Conservation (phyloP, 73 alveolate genomes). For the Paramecium biaurelia region DNA sequence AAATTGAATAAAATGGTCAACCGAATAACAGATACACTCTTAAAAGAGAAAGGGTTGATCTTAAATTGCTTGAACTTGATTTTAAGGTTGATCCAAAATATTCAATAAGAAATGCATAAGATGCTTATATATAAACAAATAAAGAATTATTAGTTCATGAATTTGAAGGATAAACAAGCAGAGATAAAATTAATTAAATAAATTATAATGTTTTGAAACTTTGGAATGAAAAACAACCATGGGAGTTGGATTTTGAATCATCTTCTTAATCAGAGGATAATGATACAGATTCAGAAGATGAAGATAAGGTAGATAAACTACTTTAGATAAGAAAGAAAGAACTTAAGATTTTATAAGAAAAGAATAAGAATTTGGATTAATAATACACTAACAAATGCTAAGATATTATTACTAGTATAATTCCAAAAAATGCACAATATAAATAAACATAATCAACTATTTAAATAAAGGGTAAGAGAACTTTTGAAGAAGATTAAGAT, state of each 20-base stretch:
- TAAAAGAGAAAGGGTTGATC: neutral
- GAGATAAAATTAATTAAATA: neutral
- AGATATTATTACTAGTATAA: neutral
- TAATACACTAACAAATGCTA: neutral
- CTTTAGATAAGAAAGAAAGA: neutral
- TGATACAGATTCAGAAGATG: neutral
- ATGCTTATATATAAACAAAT: neutral
- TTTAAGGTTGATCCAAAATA: neutral
- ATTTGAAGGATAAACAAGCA: neutral
- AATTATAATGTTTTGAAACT: neutral
- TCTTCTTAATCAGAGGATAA: neutral
- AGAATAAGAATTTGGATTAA: neutral
- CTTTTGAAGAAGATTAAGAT: neutral
- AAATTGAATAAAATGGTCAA: neutral
- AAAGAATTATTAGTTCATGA: neutral
- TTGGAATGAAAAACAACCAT: neutral
- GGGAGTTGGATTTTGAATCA: constrained; percentile 31
- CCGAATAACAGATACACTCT: neutral
- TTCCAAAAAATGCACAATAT: neutral
- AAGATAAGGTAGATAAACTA: neutral
- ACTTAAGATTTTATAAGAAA: neutral
- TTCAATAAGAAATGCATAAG: neutral
- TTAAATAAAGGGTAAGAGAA: neutral
- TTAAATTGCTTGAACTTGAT: neutral
- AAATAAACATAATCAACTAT: neutral